A percentile compares a stretch with the other conserved stretches of the same genome.
These are phyloP conservation scores for Coccomyxa sp. DNA, from an alignment of 139 green algal species.

Conservation along the genomic window DNA sequence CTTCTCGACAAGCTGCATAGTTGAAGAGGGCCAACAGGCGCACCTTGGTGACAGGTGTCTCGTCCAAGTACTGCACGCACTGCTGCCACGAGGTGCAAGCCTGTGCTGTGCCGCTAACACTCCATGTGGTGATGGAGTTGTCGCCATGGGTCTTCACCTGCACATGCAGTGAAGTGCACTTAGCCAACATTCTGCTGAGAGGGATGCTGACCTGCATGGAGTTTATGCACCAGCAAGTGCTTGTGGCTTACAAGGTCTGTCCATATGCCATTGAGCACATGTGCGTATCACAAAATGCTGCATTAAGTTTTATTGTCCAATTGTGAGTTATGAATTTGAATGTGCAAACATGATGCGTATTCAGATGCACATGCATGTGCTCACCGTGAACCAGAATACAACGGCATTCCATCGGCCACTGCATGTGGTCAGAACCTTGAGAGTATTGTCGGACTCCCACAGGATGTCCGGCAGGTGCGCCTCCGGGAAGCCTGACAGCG, in stretches of 20 bases:
- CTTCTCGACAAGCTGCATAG: no score
- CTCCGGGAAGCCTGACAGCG: not conserved
- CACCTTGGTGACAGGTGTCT: constrained; percentile 13
- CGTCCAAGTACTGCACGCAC: constrained; percentile 54
- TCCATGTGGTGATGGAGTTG: not conserved
- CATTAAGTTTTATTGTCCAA: no score
- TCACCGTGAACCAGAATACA: constrained; percentile 71
- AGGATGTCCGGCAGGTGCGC: not conserved
- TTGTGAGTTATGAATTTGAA: no score
- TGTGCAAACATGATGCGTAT: not conserved
- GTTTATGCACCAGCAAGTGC: no score
- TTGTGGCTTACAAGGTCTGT: not conserved
- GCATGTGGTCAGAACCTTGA: constrained; percentile 21
- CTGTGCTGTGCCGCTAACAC: not conserved
- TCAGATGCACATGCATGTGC: not conserved
- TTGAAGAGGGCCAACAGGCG: not conserved
- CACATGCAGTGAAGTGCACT: not conserved
- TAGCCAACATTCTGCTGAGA: not conserved
- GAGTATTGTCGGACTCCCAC: constrained; percentile 33
- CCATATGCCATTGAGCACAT: not conserved
- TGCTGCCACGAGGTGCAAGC: constrained; percentile 32
- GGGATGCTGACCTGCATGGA: not conserved
- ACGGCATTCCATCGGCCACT: constrained; percentile 58
- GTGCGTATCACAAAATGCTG: no score
- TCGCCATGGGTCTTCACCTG: constrained; percentile 6